These are phyloP conservation scores for Discostella stelligera DNA, from an alignment of 352 stramenopile species.

Conservation along the genomic window DNA sequence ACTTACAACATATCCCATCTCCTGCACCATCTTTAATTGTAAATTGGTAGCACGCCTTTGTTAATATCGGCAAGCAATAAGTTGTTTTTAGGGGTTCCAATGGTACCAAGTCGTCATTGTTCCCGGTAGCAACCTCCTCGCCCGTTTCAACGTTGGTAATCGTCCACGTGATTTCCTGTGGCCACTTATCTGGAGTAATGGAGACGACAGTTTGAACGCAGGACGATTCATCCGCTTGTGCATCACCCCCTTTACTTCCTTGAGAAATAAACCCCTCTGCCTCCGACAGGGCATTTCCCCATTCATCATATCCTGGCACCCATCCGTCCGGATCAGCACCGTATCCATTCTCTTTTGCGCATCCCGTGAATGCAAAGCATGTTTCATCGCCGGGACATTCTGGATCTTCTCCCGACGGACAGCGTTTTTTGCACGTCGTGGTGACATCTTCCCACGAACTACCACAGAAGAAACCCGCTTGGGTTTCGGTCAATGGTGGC, in stretches of 20 bases:
- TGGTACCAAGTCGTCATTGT: constrained; percentile 20
- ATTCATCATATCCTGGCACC: constrained; percentile 21
- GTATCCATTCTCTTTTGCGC: constrained; percentile 20
- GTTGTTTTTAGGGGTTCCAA: constrained; percentile 2
- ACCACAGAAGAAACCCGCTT: constrained; percentile 37
- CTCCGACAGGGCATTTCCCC: constrained; percentile 3
- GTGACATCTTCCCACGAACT: constrained; percentile 28
- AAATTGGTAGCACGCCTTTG: constrained; percentile 47
- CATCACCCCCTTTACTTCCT: background rate
- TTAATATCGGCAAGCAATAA: constrained; percentile 11
- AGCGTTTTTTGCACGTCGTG: constrained; percentile 27
- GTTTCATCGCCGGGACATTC: constrained; percentile 28
- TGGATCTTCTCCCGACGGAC: constrained; percentile 31
- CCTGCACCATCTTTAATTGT: constrained; percentile 50
- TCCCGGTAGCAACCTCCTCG: constrained; percentile 3
- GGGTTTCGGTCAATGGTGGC: constrained; percentile 20
- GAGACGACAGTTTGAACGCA: background rate
- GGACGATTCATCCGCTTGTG: background rate
- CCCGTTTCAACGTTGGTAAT: constrained; percentile 13
- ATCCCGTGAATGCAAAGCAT: constrained; percentile 42
- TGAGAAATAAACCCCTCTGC: background rate
- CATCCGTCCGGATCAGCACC: constrained; percentile 15
- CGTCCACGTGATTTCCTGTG: constrained; percentile 42
- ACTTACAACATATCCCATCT: constrained; percentile 56
- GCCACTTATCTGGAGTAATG: constrained; percentile 39